Percentiles rank a stretch among this genome's conserved stretches.
Evolutionary conservation across 176 grass and related monocot genomes (phyloP).

Genomic region (Oryza meridionalis): DNA sequence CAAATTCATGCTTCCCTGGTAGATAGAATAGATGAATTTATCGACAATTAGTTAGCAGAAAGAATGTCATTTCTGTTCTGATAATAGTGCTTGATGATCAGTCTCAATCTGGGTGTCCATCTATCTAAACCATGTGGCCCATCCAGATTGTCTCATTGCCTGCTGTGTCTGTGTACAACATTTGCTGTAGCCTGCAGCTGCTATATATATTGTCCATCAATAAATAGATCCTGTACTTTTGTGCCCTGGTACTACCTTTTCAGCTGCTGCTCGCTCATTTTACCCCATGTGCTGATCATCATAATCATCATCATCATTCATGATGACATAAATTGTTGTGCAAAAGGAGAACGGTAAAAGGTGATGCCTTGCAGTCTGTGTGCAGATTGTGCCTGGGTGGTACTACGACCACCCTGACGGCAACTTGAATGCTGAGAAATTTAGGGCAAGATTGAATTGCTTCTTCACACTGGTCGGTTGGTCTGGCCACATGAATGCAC

Average conservation of each 20-base stretch:
- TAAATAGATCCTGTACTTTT: slow-evolving; percentile 3
- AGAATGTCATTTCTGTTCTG: neutral
- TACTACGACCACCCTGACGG: slow-evolving; percentile 16
- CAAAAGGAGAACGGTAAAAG: slow-evolving; percentile 35
- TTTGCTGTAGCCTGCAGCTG: slow-evolving; percentile 29
- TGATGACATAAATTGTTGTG: slow-evolving; percentile 1
- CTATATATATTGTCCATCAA: slow-evolving; percentile 12
- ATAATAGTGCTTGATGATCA: neutral
- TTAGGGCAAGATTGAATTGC: slow-evolving; percentile 49
- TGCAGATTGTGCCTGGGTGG: slow-evolving; percentile 37
- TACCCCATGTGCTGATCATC: slow-evolving; percentile 38
- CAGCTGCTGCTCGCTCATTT: slow-evolving; percentile 38
- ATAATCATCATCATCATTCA: slow-evolving; percentile 19
- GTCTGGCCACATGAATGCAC: slow-evolving; percentile 42
- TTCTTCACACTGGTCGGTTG: slow-evolving; percentile 43
- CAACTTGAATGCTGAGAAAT: slow-evolving; percentile 50
- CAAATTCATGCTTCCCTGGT: neutral
- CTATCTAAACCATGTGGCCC: slow-evolving; percentile 15
- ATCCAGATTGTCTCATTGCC: slow-evolving; percentile 3
- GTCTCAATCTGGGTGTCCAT: slow-evolving; percentile 25
- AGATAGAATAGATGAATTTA: neutral
- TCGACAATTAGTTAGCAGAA: neutral
- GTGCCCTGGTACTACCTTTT: slow-evolving; percentile 13
- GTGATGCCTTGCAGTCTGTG: neutral
- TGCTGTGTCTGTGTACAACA: neutral